phyloP scores from a whole-genome alignment of 2,329 filamentous ascomycete genomes.

The Pyricularia grisea region DNA sequence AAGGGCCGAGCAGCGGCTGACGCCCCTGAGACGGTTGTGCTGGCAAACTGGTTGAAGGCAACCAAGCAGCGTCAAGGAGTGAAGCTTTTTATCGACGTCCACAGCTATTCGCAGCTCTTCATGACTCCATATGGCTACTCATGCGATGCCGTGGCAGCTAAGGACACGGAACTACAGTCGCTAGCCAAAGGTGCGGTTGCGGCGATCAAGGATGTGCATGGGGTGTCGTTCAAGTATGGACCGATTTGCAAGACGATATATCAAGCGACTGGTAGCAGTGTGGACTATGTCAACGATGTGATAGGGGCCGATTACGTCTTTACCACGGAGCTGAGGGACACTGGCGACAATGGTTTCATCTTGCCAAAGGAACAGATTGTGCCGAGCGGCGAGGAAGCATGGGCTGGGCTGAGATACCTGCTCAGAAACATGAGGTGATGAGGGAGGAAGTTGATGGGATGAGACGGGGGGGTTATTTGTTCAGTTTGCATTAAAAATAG shows the following conservation, averaged over 20 bases:
- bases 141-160: slow-evolving; percentile 35
- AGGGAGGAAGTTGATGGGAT: background rate
- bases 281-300: slow-evolving; percentile 35
- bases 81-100: slow-evolving; percentile 55
- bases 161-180: slow-evolving; percentile 35
- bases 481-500: background rate
- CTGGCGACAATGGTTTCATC: slow-evolving; percentile 30
- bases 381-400: slow-evolving; percentile 32
- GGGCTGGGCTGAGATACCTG: slow-evolving; percentile 50
- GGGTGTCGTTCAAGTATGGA: slow-evolving; percentile 30
- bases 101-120: slow-evolving; percentile 53
- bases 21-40: slow-evolving; percentile 39
- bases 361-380: slow-evolving; percentile 32
- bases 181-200: slow-evolving; percentile 38
- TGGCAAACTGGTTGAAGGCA: slow-evolving; percentile 27
- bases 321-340: slow-evolving; percentile 28
- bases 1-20: slow-evolving; percentile 26
- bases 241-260: slow-evolving; percentile 55
- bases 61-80: slow-evolving; percentile 34
- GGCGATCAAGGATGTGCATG: slow-evolving; percentile 37
- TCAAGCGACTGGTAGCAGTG: slow-evolving; percentile 36
- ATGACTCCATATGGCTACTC: slow-evolving; percentile 56
- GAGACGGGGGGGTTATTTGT: background rate
- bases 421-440: slow-evolving; percentile 27
- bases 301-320: slow-evolving; percentile 30